Evolutionary conservation across 2,329 filamentous ascomycete species (phyloP), one percentile per base, ranked within the genome.

Genomic region (Penicillium paneum): DNA sequence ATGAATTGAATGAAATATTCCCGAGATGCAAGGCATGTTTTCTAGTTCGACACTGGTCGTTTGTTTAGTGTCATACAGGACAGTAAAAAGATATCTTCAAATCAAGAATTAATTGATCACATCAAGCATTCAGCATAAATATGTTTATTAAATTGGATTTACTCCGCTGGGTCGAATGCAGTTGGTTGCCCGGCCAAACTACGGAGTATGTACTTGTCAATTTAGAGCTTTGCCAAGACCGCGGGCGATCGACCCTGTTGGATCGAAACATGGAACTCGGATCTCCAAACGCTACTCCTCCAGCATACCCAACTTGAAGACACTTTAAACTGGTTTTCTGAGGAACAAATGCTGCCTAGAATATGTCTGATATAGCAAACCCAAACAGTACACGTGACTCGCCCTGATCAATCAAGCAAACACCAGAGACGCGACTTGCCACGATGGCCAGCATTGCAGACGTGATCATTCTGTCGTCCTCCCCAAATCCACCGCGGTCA

Each of bases 391-490:
- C 31, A 28, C 32, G 43, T 32, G 17, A 43, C 24, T 43, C 34
- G 8, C 31, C 44, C 19, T 47, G 40, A 57, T 49, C 13, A 24
- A 19, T 34, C 35, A 28, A 41, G n/a, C 48, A 49, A 42, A 35
- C 10, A 32, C 35, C 17, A 42, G n/a, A 51, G 39, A 46, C 57
- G 48, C 51, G 53, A 47, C 31, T 57, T 36, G 61, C 57, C 60
- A 74, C 60, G 49, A 78, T 79, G 75, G 62, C 65, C 56, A 66
- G 64, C 52, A 63, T 67, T 46, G 59, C 68, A 13, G 67, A 76
- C 34, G 63, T 75, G 49, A 69, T 75, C 51, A 56, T 75, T 51
- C 62, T 78, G 47, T 75, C 74, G 26, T 77, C 75, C 17, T 76
- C 76, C 5, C 74, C 76, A 26, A 67, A 67, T 34, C 64, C 71